phyloP scores from a whole-genome alignment of 805 yeast genomes.

The Kodamaea nitidulidarum region DNA sequence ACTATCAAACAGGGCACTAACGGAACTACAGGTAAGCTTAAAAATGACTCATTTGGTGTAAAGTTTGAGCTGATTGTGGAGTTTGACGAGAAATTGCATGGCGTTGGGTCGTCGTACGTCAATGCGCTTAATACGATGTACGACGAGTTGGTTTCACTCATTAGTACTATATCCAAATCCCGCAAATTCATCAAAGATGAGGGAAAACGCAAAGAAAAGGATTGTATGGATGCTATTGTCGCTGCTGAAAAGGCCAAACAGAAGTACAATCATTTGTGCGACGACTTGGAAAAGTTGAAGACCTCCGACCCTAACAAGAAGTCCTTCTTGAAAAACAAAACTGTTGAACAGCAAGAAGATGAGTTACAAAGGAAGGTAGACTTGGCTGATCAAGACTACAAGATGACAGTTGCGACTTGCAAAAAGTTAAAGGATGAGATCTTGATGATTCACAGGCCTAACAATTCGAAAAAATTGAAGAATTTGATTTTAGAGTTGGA shows the following conservation, averaged over 20 bases:
- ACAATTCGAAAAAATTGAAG: conserved; percentile 63
- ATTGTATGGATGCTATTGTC: conserved; percentile 73
- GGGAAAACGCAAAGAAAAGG: conserved; percentile 76
- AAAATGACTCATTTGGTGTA: conserved; percentile 61
- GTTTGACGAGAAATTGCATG: conserved; percentile 68
- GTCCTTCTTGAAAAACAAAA: conserved; percentile 73
- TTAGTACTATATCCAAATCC: conserved; percentile 62
- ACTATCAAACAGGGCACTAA: conserved; percentile 35
- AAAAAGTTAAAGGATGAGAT: conserved; percentile 72
- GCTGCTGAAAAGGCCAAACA: conserved; percentile 85
- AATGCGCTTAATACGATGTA: conserved; percentile 79
- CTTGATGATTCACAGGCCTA: conserved; percentile 72
- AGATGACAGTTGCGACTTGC: conserved; percentile 67
- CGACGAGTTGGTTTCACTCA: conserved; percentile 73
- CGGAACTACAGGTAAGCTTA: conserved; percentile 36
- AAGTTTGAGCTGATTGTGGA: conserved; percentile 67
- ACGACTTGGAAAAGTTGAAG: conserved; percentile 79
- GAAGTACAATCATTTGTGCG: conserved; percentile 70
- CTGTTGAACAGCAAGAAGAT: conserved; percentile 86
- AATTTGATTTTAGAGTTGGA: conserved; percentile 82
- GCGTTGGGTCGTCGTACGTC: conserved; percentile 72
- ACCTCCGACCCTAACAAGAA: conserved; percentile 81
- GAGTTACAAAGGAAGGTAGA: conserved; percentile 78
- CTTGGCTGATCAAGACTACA: conserved; percentile 81
- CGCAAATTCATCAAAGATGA: conserved; percentile 81